Percentiles rank a stretch among this genome's conserved stretches.
Evolutionary conservation across 2,329 filamentous ascomycete genomes (phyloP).

Genomic region (Cercospora zeae-maydis): DNA sequence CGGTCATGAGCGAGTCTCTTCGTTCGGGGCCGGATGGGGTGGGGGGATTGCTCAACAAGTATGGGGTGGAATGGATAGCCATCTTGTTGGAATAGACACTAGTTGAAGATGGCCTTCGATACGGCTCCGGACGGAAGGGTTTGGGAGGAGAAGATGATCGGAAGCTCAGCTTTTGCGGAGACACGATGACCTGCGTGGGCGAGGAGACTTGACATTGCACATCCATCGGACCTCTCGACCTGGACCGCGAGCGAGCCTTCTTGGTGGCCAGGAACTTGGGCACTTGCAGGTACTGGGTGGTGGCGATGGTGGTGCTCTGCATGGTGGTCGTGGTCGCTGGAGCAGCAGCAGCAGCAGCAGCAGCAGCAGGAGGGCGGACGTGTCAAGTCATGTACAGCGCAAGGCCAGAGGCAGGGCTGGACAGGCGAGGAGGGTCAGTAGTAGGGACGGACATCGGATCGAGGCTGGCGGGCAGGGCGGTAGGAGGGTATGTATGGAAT

Average conservation of each 20-base stretch:
- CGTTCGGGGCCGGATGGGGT: conserved; percentile 11
- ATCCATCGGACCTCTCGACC: conserved; percentile 28
- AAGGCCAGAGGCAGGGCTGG: not conserved
- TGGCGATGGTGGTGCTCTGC: conserved; percentile 21
- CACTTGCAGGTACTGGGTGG: conserved; percentile 37
- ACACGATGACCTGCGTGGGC: conserved; percentile 26
- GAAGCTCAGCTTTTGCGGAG: conserved; percentile 28
- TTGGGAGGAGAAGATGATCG: conserved; percentile 20
- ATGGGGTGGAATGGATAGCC: conserved; percentile 15
- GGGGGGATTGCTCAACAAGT: conserved; percentile 18
- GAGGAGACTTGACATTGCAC: conserved; percentile 25
- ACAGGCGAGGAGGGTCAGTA: not conserved
- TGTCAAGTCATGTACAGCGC: not conserved
- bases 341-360: conserved; percentile 14
- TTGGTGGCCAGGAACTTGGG: conserved; percentile 36
- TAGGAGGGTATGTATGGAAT: not conserved
- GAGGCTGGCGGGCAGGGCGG: not conserved
- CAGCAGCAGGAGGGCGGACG: conserved; percentile 10
- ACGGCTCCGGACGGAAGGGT: conserved; percentile 23
- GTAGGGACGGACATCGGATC: not conserved
- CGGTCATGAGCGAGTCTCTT: conserved; percentile 19
- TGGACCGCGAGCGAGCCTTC: conserved; percentile 34
- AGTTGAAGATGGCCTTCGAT: conserved; percentile 12
- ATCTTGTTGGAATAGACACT: conserved; percentile 17
- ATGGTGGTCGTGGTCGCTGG: conserved; percentile 20